Percentiles rank a stretch among this genome's conserved stretches.
phyloP scores from a whole-genome alignment of 1,139 yeast genomes.

The Nakaseomyces nivariensis region DNA sequence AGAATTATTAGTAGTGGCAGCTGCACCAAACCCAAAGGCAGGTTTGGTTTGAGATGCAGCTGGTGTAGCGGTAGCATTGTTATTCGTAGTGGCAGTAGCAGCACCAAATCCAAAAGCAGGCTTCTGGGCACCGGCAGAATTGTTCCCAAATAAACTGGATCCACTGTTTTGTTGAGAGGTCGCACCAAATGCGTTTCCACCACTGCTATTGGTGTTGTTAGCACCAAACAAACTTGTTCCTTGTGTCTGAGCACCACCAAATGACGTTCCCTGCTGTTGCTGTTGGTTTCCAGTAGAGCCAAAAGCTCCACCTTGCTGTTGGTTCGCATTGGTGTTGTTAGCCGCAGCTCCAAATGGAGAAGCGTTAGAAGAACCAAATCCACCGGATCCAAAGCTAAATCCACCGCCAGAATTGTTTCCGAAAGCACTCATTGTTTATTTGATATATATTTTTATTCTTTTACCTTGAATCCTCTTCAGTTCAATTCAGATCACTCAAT shows the following conservation, averaged over 20 bases:
- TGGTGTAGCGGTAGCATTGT: neutral
- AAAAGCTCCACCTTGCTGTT: conserved; percentile 9
- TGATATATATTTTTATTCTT: no score
- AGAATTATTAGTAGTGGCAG: conserved; percentile 2
- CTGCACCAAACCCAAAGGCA: neutral
- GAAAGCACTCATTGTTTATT: neutral
- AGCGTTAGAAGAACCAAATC: neutral
- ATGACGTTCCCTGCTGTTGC: neutral
- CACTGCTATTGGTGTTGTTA: neutral
- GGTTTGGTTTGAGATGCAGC: neutral
- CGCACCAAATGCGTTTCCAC: neutral
- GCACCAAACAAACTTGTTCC: neutral
- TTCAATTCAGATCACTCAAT: neutral
- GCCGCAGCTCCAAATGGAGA: neutral
- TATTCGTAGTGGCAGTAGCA: neutral
- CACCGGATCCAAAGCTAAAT: neutral
- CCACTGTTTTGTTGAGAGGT: neutral
- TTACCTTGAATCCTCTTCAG: neutral
- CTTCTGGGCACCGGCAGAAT: neutral
- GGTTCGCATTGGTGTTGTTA: neutral
- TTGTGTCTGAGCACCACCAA: neutral
- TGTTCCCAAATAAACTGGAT: neutral
- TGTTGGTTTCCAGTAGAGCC: conserved; percentile 11
- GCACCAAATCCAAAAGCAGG: neutral
- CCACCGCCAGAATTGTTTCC: neutral